Evolutionary conservation across 2,329 filamentous ascomycete genomes (phyloP).

Genomic region (Tolypocladium inflatum): DNA sequence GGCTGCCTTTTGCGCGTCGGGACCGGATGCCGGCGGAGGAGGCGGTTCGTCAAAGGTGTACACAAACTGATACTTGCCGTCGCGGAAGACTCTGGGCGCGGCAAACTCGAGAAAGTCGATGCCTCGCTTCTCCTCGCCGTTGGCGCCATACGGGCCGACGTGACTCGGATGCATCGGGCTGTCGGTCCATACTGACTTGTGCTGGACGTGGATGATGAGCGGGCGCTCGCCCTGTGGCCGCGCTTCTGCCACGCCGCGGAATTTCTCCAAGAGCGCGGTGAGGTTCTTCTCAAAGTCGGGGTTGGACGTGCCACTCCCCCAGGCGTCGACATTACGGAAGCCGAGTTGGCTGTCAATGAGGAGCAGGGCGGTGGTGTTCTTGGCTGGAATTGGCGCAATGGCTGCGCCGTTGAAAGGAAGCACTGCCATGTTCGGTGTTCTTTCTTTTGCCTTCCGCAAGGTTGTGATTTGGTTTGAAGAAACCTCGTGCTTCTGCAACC

Average conservation of each 20-base stretch:
- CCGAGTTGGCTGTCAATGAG: not conserved
- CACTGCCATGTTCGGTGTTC: not conserved
- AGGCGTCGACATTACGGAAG: not conserved
- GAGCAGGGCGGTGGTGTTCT: not conserved
- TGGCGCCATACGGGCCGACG: slow-evolving; percentile 2
- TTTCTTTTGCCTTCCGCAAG: too few species aligned
- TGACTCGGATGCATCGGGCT: slow-evolving; percentile 2
- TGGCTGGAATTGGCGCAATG: not conserved
- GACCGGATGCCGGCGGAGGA: not conserved
- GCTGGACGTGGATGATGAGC: slow-evolving; percentile 6
- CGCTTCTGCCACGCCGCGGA: not conserved
- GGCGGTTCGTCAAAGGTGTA: not conserved
- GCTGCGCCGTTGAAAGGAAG: not conserved
- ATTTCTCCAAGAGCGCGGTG: slow-evolving; percentile 1
- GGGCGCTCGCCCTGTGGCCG: slow-evolving; percentile 1
- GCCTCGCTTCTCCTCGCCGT: slow-evolving; percentile 5
- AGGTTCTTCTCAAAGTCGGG: slow-evolving; percentile 3
- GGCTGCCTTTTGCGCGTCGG: not conserved
- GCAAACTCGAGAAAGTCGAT: slow-evolving; percentile 7
- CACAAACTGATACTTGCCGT: not conserved
- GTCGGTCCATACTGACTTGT: slow-evolving; percentile 5
- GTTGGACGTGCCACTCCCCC: not conserved
- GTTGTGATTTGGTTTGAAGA: not conserved
- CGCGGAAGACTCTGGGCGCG: slow-evolving; percentile 1
- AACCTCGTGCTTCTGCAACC: not conserved